A percentile compares a stretch with the other conserved stretches of the same genome.
These are phyloP conservation scores for Poa annua DNA, from an alignment of 176 grass and related monocot species.

Conservation along the genomic window DNA sequence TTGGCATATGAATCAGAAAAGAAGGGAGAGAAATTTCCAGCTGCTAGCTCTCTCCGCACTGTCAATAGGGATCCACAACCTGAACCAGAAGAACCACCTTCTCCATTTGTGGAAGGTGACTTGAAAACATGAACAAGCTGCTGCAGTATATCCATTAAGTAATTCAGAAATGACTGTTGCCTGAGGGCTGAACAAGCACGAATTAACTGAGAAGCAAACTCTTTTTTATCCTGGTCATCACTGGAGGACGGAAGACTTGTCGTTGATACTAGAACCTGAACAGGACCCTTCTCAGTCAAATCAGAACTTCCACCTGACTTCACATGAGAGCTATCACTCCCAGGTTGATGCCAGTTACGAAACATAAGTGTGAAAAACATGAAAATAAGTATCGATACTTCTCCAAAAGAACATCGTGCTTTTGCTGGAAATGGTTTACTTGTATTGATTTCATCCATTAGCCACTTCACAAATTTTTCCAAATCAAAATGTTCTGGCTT, in stretches of 20 bases:
- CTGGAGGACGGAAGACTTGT: slow-evolving; percentile 46
- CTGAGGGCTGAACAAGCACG: slow-evolving; percentile 84
- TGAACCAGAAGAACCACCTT: slow-evolving; percentile 67
- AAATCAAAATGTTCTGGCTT: slow-evolving; percentile 94
- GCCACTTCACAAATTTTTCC: slow-evolving; percentile 94
- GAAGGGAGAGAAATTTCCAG: slow-evolving; percentile 96
- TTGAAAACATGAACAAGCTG: slow-evolving; percentile 91
- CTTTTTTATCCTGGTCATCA: slow-evolving; percentile 86
- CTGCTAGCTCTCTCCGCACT: slow-evolving; percentile 83
- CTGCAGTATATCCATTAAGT: slow-evolving; percentile 97
- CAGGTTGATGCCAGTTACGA: slow-evolving; percentile 98
- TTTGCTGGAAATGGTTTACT: slow-evolving; percentile 83
- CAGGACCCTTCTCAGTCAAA: slow-evolving; percentile 70
- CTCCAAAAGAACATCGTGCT: slow-evolving; percentile 77
- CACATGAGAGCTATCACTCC: slow-evolving; percentile 60
- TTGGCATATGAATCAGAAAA: slow-evolving; percentile 99
- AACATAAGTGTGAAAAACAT: slow-evolving; percentile 99
- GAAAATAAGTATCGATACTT: slow-evolving; percentile 94
- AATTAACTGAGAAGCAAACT: slow-evolving; percentile 85
- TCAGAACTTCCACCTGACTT: slow-evolving; percentile 70
- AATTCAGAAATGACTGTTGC: slow-evolving; percentile 89
- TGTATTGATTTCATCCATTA: slow-evolving; percentile 87
- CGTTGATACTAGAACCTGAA: slow-evolving; percentile 50
- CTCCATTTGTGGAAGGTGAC: slow-evolving; percentile 66
- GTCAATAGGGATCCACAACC: slow-evolving; percentile 88